Conservation (phyloP, 176 grass and related monocot genomes). For the Coix lacrymajobi region DNA sequence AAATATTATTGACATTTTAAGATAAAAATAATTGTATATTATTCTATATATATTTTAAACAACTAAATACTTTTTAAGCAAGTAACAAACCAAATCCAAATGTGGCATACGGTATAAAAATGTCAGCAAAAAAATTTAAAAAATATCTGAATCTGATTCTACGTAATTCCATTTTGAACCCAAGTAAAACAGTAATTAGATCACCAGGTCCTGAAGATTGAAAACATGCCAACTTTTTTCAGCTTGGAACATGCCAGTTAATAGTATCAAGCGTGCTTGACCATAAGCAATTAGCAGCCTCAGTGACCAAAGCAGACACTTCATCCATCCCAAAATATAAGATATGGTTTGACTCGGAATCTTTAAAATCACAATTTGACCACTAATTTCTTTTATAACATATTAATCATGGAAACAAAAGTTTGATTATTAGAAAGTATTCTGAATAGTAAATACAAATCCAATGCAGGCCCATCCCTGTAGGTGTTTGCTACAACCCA, state of each 20-base stretch:
- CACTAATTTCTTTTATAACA: too few species aligned
- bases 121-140: not conserved
- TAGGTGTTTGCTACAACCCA: too few species aligned
- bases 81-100: not conserved
- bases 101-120: not conserved
- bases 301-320: not conserved
- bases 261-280: not conserved
- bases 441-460: too few species aligned
- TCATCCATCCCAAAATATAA: too few species aligned
- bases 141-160: conserved; percentile 5
- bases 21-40: not conserved
- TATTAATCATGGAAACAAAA: too few species aligned
- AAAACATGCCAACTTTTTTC: not conserved
- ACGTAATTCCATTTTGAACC: not conserved
- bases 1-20: not conserved
- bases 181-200: not conserved
- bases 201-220: not conserved
- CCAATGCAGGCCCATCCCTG: too few species aligned
- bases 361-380: too few species aligned
- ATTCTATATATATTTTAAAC: not conserved
- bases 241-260: not conserved
- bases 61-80: not conserved
- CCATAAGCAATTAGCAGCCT: conserved; percentile 3
- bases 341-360: too few species aligned
- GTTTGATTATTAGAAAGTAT: too few species aligned